Evolutionary conservation across 352 stramenopile genomes (phyloP).

Genomic region (Aphanomyces invadans): DNA sequence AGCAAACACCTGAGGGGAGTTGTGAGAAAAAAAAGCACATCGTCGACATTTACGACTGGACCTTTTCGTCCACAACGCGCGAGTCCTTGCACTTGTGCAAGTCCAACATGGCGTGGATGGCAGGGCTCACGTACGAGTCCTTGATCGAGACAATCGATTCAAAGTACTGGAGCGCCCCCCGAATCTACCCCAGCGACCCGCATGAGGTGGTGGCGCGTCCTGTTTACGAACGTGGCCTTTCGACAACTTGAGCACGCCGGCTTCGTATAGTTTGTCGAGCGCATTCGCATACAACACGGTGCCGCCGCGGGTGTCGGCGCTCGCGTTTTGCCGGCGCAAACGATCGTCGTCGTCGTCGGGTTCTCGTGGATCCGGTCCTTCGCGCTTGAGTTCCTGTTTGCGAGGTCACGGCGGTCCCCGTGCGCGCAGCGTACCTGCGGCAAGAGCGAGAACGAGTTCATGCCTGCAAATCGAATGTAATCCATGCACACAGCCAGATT

Average conservation of each 20-base stretch:
- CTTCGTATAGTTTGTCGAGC: conserved; percentile 53
- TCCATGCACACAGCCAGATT: background rate
- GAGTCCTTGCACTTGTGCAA: conserved; percentile 53
- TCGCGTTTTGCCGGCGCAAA: background rate
- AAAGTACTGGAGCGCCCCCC: conserved; percentile 44
- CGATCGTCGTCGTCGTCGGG: background rate
- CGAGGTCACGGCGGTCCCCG: too few species aligned
- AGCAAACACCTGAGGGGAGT: conserved; percentile 29
- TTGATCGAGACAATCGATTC: conserved; percentile 46
- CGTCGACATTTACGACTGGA: too few species aligned
- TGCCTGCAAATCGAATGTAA: conserved; percentile 10
- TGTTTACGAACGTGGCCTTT: conserved; percentile 22
- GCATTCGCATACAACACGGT: conserved; percentile 24
- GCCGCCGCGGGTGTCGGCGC: background rate
- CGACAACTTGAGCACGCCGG: conserved; percentile 38
- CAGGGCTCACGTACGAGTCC: conserved; percentile 39
- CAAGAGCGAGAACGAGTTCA: conserved; percentile 8
- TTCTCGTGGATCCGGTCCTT: background rate
- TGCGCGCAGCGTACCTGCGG: conserved; percentile 1
- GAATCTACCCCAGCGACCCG: too few species aligned
- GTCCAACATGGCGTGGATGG: conserved; percentile 49
- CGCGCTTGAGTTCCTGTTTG: background rate
- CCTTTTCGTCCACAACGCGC: conserved; percentile 45
- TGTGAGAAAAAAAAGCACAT: too few species aligned
- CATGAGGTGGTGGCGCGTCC: too few species aligned